These are phyloP conservation scores for Chalciporus sp. DNA, from an alignment of 1,284 basidiomycete genomes.

Conservation along the genomic window DNA sequence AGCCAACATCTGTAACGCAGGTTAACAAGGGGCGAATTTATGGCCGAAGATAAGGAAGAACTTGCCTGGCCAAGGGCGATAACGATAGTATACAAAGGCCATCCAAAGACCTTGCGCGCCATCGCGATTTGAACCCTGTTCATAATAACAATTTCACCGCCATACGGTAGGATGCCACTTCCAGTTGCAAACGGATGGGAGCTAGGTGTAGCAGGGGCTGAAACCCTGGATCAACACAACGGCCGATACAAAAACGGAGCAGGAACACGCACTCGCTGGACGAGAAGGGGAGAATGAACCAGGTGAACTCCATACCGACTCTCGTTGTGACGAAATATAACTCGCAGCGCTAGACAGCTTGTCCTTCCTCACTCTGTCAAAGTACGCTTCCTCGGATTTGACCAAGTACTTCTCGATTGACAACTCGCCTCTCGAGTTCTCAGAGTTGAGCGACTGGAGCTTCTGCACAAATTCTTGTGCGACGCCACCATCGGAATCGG, in stretches of 20 bases:
- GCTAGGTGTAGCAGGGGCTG: conserved; percentile 55
- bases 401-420: conserved; percentile 89
- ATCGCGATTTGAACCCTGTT: conserved; percentile 79
- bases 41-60: conserved; percentile 7
- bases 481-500: conserved; percentile 89
- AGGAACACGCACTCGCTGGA: conserved; percentile 63
- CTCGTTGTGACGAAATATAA: conserved; percentile 75
- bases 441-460: conserved; percentile 74
- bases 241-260: background rate
- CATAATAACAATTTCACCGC: conserved; percentile 67
- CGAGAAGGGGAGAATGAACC: conserved; percentile 68
- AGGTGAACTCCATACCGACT: conserved; percentile 80
- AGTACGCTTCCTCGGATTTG: conserved; percentile 92
- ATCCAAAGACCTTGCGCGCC: conserved; percentile 75
- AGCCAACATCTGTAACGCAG: conserved; percentile 62
- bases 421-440: conserved; percentile 88
- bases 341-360: conserved; percentile 80
- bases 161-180: conserved; percentile 58
- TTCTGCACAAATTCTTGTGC: conserved; percentile 88
- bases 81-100: conserved; percentile 90
- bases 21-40: conserved; percentile 2
- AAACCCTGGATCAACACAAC: conserved; percentile 13
- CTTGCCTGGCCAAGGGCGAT: conserved; percentile 81
- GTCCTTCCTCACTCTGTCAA: conserved; percentile 85
- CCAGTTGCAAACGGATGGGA: conserved; percentile 52